Evolutionary conservation across 352 stramenopile species (phyloP), one percentile per base, ranked within the genome.

Genomic region (Globisporangium parvum): DNA sequence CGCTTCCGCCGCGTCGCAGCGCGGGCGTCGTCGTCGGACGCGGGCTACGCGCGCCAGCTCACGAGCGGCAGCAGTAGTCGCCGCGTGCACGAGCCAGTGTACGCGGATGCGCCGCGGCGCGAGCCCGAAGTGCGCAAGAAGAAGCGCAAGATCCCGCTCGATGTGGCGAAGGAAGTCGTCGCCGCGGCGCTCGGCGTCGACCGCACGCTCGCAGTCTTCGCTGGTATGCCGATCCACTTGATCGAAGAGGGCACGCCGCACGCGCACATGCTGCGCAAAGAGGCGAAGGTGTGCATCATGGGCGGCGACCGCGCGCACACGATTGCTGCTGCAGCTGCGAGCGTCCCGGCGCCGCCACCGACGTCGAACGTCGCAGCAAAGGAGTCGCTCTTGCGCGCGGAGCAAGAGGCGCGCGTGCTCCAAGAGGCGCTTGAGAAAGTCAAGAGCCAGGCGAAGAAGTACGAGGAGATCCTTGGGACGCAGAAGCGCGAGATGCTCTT

Each of bases 361-460:
- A 39, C 17, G 10, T 55, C 58, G 37, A 71, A 58, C 33, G 62
- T 74, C 18, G 66, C 73, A 37, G 72, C 77, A 0, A 94, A 94
- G 52, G 81, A 91, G 21, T 80, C 79, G 11, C 51, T 90, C 17
- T 66, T 80, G 35, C 81, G 80, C 23, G 82, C 80, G 0, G 80
- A 94, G 44, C 59, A 81, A 47, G 80, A 94, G 51, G 84, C 84
- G 1, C 75, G 74, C 40, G 73, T 92, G 39, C 65, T 94, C 10
- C 79, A 89, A 57, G 84, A 94, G 33, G 84, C 84, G 44, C 64
- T 94, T 21, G 75, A 94, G 55, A 89, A 88, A 50, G 76, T 94
- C 37, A 91, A 94, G 61, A 79, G 64, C 45, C 81, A 94, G 49
- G 84, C 84, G 2, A 88, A 88, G 55, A 88, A 90, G 55, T 94